Evolutionary conservation across 2,329 filamentous ascomycete genomes (phyloP), one percentile per base, ranked within the genome.

Genomic region (Clarireedia paspali): DNA sequence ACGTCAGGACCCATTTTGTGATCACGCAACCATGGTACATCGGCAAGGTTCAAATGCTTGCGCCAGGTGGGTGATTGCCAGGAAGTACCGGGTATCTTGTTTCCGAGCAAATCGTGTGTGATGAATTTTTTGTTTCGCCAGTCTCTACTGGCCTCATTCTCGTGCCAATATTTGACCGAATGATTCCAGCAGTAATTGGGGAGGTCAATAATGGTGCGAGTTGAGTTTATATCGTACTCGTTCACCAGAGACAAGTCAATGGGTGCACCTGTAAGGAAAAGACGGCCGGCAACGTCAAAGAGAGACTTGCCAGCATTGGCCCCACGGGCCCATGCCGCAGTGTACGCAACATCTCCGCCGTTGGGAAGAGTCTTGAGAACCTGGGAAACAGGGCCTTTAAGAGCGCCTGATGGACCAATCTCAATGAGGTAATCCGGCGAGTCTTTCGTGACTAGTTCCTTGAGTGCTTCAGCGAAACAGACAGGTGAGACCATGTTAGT

Each of bases 181-280:
- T 81, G 78, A 27, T 81, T 78, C 78, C 78, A 82, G 1, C 73
- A 70, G 57, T 82, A 82, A 1, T 72, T 70, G 1, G 79, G 79
- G 10, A 82, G 64, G 26, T 63, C 72, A 0, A 70, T 62, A 4
- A 81, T 44, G 30, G 27, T 14, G 2, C 12, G 7, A 3, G 34
- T 10, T 27, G 20, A 12, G 56, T 73, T 64, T 57, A 7, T 12
- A 71, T 20, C 24, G 24, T 73, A 73, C 63, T 78, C 55, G 26
- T 55, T 44, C 9, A 24, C 30, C 12, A 14, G 24, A 14, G 58
- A 20, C 27, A 30, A 4, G 5, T 30, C 27, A 15, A 44, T 47
- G n/a, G 58, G 34, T 12, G 30, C 15, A 26, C 49, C 20, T 5
- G 54, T 52, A 5, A 56, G n/a, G 26, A 50, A 58, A 5, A 62